Percentiles rank a stretch among this genome's conserved stretches.
Evolutionary conservation across 2,329 filamentous ascomycete species (phyloP).

Genomic region (Alternaria infectoria): DNA sequence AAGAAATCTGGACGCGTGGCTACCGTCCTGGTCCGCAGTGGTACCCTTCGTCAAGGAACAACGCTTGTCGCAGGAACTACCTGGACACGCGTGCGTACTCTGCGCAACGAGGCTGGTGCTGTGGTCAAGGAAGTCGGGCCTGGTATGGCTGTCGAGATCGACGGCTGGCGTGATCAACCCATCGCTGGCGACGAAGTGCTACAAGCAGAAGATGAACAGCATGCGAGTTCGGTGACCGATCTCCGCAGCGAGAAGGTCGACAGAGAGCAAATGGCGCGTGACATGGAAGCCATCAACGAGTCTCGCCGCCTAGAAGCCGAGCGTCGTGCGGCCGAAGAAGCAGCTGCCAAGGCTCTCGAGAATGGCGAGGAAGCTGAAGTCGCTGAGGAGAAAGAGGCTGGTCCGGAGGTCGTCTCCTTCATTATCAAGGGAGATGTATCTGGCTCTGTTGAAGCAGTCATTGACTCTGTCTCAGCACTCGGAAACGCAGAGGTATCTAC

Average conservation of each 20-base stretch:
- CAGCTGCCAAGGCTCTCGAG: conserved; percentile 39
- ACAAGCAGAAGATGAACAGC: conserved; percentile 78
- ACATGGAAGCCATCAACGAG: conserved; percentile 80
- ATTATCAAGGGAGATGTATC: conserved; percentile 92
- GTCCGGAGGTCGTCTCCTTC: conserved; percentile 72
- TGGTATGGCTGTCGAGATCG: conserved; percentile 87
- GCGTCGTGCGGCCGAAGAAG: conserved; percentile 65
- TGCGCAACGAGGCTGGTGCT: conserved; percentile 84
- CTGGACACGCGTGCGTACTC: conserved; percentile 82
- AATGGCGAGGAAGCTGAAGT: conserved; percentile 29
- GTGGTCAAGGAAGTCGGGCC: conserved; percentile 77
- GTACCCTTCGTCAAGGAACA: conserved; percentile 81
- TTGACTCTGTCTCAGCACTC: conserved; percentile 75
- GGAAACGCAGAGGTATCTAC: conserved; percentile 85
- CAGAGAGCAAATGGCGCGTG: conserved; percentile 67
- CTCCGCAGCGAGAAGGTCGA: conserved; percentile 77
- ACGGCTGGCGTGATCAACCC: conserved; percentile 92
- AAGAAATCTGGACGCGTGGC: conserved; percentile 85
- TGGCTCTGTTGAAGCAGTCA: conserved; percentile 90
- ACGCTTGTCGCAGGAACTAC: conserved; percentile 86
- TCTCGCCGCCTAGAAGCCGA: conserved; percentile 64
- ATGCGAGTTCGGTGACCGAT: conserved; percentile 77
- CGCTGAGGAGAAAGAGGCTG: conserved; percentile 52
- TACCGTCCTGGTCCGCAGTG: conserved; percentile 85
- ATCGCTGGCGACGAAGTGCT: conserved; percentile 86